Evolutionary conservation across 805 yeast genomes (phyloP).

Genomic region (Yamadazyma tumulicola): DNA sequence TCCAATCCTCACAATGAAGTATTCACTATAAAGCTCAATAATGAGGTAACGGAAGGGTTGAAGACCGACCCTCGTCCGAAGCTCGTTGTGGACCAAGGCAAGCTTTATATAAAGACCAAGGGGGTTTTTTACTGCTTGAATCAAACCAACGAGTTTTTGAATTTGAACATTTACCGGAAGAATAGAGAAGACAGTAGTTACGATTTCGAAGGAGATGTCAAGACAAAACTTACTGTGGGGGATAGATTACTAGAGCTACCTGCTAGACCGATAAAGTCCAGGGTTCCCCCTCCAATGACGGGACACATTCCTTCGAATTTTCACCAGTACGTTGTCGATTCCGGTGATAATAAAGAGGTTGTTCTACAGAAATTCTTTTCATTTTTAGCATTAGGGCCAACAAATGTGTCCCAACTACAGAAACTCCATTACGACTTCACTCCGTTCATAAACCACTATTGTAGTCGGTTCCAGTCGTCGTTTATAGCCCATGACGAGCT

Average conservation of each 20-base stretch:
- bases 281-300: too few relatives aligned
- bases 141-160: conserved; percentile 30
- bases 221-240: conserved; percentile 28
- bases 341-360: conserved; percentile 8
- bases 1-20: not conserved
- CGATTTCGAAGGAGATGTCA: conserved; percentile 28
- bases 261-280: too few relatives aligned
- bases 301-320: not conserved
- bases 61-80: conserved; percentile 20
- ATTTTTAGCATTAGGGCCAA: conserved; percentile 48
- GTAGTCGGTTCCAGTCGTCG: conserved; percentile 29
- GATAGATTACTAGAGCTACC: too few relatives aligned
- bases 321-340: conserved; percentile 12
- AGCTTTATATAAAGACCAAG: conserved; percentile 26
- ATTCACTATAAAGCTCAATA: not conserved
- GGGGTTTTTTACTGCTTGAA: conserved; percentile 31
- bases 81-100: conserved; percentile 36
- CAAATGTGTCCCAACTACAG: conserved; percentile 14
- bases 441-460: conserved; percentile 18
- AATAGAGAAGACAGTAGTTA: conserved; percentile 8
- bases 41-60: conserved; percentile 1
- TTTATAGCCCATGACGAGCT: conserved; percentile 26
- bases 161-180: conserved; percentile 31
- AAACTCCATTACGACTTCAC: not conserved
- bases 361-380: conserved; percentile 32